Evolutionary conservation across 306 rosid genomes (phyloP).

Genomic region (Pterocarpus macrocarpus): DNA sequence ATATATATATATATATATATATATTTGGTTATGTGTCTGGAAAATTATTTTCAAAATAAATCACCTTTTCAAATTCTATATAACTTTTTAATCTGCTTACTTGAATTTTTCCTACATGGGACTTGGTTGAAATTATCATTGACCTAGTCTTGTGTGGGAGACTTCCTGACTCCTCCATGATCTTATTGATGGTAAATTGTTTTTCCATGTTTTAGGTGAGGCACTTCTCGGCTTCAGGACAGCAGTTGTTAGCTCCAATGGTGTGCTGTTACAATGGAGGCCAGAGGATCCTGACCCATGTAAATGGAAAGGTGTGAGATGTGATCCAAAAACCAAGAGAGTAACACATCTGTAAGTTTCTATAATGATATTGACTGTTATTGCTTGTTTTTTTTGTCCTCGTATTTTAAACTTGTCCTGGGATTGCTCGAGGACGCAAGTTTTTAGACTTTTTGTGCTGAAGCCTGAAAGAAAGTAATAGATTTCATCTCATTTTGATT

Average conservation of each 20-base stretch:
- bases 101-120: constrained; percentile 21
- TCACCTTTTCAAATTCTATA: background rate
- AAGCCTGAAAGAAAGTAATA: background rate
- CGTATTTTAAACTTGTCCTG: constrained; percentile 12
- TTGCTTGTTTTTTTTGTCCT: background rate
- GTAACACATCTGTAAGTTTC: constrained; percentile 83
- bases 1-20: constrained; percentile 4
- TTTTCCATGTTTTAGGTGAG: constrained; percentile 69
- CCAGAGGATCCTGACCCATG: constrained; percentile 94
- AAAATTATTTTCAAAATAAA: background rate
- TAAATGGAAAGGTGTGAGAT: constrained; percentile 89
- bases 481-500: constrained; percentile 37
- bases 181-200: constrained; percentile 35
- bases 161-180: background rate
- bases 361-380: constrained; percentile 31
- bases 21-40: no score
- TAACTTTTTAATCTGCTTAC: background rate
- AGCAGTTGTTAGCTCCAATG: constrained; percentile 81
- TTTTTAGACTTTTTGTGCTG: background rate
- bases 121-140: constrained; percentile 43
- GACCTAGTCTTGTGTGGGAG: constrained; percentile 14
- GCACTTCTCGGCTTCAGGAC: constrained; percentile 81
- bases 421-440: constrained; percentile 12
- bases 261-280: constrained; percentile 81
- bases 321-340: constrained; percentile 88